phyloP scores from a whole-genome alignment of 1,284 basidiomycete genomes.

The Hypsizygus ulmarius region DNA sequence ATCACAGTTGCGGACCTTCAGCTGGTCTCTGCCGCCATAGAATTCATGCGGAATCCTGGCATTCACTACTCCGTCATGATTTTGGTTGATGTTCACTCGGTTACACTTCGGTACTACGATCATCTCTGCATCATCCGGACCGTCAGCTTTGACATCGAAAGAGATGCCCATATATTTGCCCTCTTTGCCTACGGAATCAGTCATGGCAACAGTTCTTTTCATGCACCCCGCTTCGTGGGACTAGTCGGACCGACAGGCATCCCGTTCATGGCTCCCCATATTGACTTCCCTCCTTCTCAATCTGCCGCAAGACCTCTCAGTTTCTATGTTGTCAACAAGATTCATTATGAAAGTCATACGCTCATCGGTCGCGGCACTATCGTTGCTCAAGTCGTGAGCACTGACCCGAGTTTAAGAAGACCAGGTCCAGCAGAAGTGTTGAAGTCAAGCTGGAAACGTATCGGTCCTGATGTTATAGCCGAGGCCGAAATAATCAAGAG shows the following conservation, averaged over 20 bases:
- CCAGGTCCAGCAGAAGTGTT: not conserved
- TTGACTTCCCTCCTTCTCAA: not conserved
- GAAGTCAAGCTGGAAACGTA: not conserved
- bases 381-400: not conserved
- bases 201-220: not conserved
- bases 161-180: not conserved
- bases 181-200: conserved; percentile 3
- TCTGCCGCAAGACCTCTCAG: not conserved
- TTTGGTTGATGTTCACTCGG: not conserved
- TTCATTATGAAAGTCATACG: not conserved
- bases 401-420: not conserved
- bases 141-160: not conserved
- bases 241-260: not conserved
- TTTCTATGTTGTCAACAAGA: not conserved
- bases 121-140: not conserved
- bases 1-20: no score
- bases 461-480: not conserved
- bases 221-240: not conserved
- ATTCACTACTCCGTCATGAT: not conserved
- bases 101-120: conserved; percentile 2
- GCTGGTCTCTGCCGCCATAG: not conserved
- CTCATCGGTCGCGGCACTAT: conserved; percentile 1
- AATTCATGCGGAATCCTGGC: not conserved
- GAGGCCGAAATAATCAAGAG: not conserved
- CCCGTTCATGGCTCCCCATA: no score